A percentile compares a stretch with the other conserved stretches of the same genome.
These are phyloP conservation scores for Avena sativa DNA, from an alignment of 176 grass and related monocot species.

Conservation along the genomic window DNA sequence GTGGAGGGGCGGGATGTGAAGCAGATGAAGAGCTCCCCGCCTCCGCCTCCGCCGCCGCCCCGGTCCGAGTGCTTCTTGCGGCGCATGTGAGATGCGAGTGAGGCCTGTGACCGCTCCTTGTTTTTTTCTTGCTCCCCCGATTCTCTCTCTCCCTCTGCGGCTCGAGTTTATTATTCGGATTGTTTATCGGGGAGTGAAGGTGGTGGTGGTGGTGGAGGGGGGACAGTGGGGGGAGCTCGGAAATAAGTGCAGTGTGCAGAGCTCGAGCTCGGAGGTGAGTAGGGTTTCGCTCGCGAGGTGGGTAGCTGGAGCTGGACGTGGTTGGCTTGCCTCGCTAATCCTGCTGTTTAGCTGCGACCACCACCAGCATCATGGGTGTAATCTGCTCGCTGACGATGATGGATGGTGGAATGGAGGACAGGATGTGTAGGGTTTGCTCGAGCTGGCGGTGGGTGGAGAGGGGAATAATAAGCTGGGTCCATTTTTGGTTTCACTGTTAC, in stretches of 20 bases:
- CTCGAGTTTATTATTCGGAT: slow-evolving; percentile 6
- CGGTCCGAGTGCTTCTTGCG: slow-evolving; percentile 64
- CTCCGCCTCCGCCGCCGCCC: slow-evolving; percentile 56
- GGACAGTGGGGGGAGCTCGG: slow-evolving; percentile 13
- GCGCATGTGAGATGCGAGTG: slow-evolving; percentile 47
- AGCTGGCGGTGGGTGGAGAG: slow-evolving; percentile 18
- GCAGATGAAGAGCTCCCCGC: slow-evolving; percentile 75
- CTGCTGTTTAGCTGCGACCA: neutral
- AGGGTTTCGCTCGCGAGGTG: neutral
- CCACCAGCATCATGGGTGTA: neutral
- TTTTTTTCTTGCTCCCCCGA: neutral
- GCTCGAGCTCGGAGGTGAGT: neutral
- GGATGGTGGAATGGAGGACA: neutral
- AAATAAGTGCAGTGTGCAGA: slow-evolving; percentile 4
- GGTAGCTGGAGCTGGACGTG: neutral
- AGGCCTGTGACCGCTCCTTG: neutral
- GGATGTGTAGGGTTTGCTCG: neutral
- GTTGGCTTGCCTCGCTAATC: neutral
- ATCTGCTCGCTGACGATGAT: neutral
- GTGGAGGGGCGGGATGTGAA: slow-evolving; percentile 67
- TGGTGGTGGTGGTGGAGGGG: neutral
- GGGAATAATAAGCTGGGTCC: neutral
- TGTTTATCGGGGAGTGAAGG: neutral
- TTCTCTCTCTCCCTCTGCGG: neutral
- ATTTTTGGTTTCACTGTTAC: neutral